phyloP scores from a whole-genome alignment of 129 eudicot species.

The Flaveria ramosissima region DNA sequence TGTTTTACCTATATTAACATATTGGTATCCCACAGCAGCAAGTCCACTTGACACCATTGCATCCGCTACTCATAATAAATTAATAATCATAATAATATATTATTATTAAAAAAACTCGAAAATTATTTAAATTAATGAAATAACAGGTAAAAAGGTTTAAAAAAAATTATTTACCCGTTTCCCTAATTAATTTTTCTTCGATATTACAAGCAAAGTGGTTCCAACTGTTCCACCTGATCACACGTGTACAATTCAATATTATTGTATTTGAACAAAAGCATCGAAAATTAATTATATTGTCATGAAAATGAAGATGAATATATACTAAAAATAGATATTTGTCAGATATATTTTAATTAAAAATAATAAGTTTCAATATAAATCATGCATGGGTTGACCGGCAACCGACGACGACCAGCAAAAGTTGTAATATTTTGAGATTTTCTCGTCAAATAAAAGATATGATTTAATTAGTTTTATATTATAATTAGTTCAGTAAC shows the following conservation, averaged over 20 bases:
- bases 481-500: too few species aligned
- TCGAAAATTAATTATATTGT: not conserved
- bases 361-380: not conserved
- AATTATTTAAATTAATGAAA: not conserved
- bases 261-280: not conserved
- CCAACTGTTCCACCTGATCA: slow-evolving; percentile 95
- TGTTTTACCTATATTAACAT: slow-evolving; percentile 66
- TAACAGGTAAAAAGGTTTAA: not conserved
- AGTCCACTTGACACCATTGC: slow-evolving; percentile 83
- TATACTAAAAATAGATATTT: not conserved
- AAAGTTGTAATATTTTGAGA: not conserved
- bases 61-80: slow-evolving; percentile 44
- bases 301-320: slow-evolving; percentile 1
- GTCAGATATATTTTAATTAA: slow-evolving; percentile 2
- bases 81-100: too few species aligned
- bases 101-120: not conserved
- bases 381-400: slow-evolving; percentile 6
- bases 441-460: not conserved
- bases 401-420: not conserved
- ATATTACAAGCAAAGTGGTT: slow-evolving; percentile 76
- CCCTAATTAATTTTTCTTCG: slow-evolving; percentile 62
- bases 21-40: slow-evolving; percentile 68
- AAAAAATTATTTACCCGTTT: slow-evolving; percentile 56
- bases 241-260: not conserved
- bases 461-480: too few species aligned